Percentiles rank a stretch among this genome's conserved stretches.
These are phyloP conservation scores for Chaetomium tenue DNA, from an alignment of 495 filamentous ascomycete genomes.

Conservation along the genomic window DNA sequence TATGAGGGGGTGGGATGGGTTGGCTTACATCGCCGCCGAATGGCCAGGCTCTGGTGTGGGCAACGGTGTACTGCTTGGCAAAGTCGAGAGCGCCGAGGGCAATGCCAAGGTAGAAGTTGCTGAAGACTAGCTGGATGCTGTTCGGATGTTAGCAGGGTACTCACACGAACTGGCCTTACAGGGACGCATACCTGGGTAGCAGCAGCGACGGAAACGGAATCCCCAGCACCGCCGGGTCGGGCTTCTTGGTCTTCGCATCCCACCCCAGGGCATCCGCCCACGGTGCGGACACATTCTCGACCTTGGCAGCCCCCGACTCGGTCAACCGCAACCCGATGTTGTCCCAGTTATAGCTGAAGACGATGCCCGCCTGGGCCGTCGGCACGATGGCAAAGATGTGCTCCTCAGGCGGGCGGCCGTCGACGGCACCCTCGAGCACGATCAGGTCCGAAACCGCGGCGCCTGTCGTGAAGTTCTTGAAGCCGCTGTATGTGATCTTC, in stretches of 20 bases:
- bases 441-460: constrained; percentile 62
- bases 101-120: constrained; percentile 63
- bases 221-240: constrained; percentile 44
- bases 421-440: constrained; percentile 57
- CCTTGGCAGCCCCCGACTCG: constrained; percentile 58
- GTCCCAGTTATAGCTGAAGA: constrained; percentile 60
- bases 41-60: constrained; percentile 57
- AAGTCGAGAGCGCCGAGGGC: constrained; percentile 52
- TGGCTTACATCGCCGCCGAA: constrained; percentile 48
- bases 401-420: constrained; percentile 46
- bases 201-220: constrained; percentile 53
- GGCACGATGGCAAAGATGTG: constrained; percentile 59
- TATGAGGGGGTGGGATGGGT: neutral
- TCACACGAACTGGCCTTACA: no score
- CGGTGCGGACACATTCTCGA: constrained; percentile 52
- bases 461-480: constrained; percentile 63
- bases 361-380: constrained; percentile 54
- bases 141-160: neutral
- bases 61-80: constrained; percentile 52
- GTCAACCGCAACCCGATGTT: constrained; percentile 60
- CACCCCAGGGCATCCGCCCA: constrained; percentile 62
- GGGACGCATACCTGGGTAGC: constrained; percentile 44
- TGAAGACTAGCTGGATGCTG: constrained; percentile 59
- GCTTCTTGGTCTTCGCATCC: constrained; percentile 46
- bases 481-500: constrained; percentile 55